A percentile compares a stretch with the other conserved stretches of the same genome.
Conservation (phyloP, 148 eudicot species). For the Chenopodium berlandieri region DNA sequence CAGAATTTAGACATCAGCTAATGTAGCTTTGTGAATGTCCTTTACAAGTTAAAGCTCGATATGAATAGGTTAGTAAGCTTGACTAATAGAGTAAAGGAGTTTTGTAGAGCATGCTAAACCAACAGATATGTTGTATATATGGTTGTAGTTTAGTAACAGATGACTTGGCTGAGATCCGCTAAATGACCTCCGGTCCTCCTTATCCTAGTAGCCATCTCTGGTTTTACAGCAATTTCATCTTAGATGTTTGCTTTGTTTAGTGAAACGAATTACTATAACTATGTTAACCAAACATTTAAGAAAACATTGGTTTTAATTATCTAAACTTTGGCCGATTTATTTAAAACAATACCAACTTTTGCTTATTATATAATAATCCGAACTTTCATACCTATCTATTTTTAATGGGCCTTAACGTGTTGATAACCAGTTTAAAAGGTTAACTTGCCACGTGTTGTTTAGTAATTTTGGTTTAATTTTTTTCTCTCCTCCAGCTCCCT, state of each 20-base stretch:
- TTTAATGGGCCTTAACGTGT: too few relatives aligned
- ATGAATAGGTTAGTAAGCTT: background rate
- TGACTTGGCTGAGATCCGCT: background rate
- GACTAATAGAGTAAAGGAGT: background rate
- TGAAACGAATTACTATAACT: too few relatives aligned
- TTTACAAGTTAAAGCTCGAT: background rate
- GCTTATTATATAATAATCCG: too few relatives aligned
- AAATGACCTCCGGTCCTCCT: background rate
- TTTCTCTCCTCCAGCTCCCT: too few relatives aligned
- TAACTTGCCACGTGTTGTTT: too few relatives aligned
- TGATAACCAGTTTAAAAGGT: too few relatives aligned
- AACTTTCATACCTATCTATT: too few relatives aligned
- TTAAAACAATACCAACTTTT: too few relatives aligned
- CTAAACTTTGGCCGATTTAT: too few relatives aligned
- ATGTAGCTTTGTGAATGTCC: constrained; percentile 19
- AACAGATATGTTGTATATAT: constrained; percentile 3
- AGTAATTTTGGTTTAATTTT: too few relatives aligned
- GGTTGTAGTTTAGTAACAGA: background rate
- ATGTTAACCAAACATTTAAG: background rate
- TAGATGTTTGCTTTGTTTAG: background rate
- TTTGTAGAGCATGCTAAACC: background rate
- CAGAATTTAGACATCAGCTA: constrained; percentile 16
- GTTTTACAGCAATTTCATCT: background rate
- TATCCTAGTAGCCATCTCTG: background rate
- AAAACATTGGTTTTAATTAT: too few relatives aligned